Conservation (phyloP, 2,329 filamentous ascomycete species). For the Fonsecaea multimorphosa region DNA sequence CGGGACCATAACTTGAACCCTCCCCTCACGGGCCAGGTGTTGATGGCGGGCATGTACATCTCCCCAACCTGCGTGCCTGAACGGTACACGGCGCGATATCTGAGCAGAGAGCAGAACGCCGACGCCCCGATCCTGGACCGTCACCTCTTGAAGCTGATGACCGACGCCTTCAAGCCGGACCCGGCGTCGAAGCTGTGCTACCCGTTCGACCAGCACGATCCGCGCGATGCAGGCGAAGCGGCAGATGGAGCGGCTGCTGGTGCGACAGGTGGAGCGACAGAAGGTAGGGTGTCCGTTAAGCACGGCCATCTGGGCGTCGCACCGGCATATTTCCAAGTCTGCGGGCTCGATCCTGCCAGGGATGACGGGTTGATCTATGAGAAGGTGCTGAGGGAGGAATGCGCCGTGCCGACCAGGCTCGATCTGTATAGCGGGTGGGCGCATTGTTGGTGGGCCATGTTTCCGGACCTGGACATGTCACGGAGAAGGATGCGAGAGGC, state of each 20-base stretch:
- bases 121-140: conserved; percentile 46
- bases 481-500: conserved; percentile 26
- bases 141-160: conserved; percentile 40
- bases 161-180: conserved; percentile 44
- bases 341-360: conserved; percentile 58
- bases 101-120: conserved; percentile 53
- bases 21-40: conserved; percentile 54
- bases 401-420: conserved; percentile 52
- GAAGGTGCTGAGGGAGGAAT: conserved; percentile 52
- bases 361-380: conserved; percentile 63
- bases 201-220: conserved; percentile 43
- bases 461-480: conserved; percentile 32
- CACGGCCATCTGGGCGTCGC: conserved; percentile 26
- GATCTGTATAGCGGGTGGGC: conserved; percentile 53
- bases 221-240: conserved; percentile 35
- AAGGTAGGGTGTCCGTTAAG: conserved; percentile 34
- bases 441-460: conserved; percentile 43
- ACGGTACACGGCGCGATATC: conserved; percentile 48
- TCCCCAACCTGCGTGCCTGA: conserved; percentile 43
- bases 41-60: conserved; percentile 50
- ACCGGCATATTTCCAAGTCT: conserved; percentile 57
- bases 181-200: conserved; percentile 42
- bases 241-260: too few relatives aligned
- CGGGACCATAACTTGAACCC: conserved; percentile 51
- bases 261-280: too few relatives aligned